These are phyloP conservation scores for Backusella australiensis DNA, from an alignment of 192 early-diverging fungal species.

Conservation along the genomic window DNA sequence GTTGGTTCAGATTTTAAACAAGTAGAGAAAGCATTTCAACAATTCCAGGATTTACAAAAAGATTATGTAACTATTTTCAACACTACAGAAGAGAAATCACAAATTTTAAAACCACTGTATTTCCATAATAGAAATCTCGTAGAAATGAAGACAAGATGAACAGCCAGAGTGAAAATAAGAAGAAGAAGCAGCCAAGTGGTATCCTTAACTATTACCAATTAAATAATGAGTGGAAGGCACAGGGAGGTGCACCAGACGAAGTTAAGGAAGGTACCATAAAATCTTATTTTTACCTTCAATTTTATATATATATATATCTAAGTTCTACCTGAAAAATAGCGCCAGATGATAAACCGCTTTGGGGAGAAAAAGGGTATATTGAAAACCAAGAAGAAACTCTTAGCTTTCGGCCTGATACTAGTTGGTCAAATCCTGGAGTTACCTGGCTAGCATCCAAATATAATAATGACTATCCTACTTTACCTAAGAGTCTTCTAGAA, in stretches of 20 bases:
- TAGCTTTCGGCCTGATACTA: background rate
- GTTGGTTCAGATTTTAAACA: background rate
- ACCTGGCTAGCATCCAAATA: background rate
- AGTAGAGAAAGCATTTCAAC: constrained; percentile 1
- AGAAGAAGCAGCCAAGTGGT: too few relatives aligned
- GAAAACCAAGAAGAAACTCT: background rate
- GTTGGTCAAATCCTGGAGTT: background rate
- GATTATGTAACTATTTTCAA: background rate
- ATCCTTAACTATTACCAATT: background rate
- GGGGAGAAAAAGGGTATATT: background rate
- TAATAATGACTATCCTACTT: background rate
- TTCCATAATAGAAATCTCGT: constrained; percentile 12
- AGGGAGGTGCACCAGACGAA: background rate
- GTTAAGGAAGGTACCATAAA: background rate
- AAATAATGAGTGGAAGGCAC: background rate
- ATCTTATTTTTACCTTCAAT: background rate
- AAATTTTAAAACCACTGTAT: background rate
- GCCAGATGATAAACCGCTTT: constrained; percentile 5
- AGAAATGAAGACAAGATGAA: background rate
- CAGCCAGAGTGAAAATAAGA: background rate
- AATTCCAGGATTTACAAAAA: constrained; percentile 15
- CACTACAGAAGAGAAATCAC: background rate
- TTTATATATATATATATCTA: too few relatives aligned
- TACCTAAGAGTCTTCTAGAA: background rate
- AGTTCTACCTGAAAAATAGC: background rate